phyloP scores from a whole-genome alignment of 768 basidiomycete species.

The Leccinum barrowsii region DNA sequence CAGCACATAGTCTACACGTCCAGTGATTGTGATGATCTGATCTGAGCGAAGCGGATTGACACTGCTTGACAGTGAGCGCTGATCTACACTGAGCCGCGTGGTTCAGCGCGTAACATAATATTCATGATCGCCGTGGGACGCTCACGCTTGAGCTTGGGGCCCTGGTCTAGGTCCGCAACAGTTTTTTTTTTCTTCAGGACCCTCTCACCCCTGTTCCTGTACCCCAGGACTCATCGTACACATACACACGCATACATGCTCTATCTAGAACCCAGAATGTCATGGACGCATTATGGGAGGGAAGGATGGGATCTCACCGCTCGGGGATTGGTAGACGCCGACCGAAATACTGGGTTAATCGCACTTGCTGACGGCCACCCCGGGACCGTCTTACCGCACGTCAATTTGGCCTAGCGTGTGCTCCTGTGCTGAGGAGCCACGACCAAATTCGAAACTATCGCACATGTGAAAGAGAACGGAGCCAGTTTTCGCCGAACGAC shows the following conservation, averaged over 20 bases:
- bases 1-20: background rate
- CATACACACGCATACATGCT: background rate
- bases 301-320: background rate
- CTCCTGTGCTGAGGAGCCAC: background rate
- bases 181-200: background rate
- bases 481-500: background rate
- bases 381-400: too few species aligned
- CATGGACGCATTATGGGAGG: background rate
- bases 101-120: background rate
- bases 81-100: conserved; percentile 11
- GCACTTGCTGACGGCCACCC: background rate
- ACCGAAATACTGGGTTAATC: background rate
- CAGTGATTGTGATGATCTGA: conserved; percentile 3
- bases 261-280: background rate
- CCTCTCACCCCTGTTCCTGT: background rate
- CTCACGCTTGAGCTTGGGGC: background rate
- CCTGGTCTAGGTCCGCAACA: background rate
- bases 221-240: background rate
- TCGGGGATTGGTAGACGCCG: background rate
- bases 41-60: background rate
- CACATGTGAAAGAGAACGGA: background rate
- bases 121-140: conserved; percentile 3
- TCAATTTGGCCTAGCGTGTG: background rate
- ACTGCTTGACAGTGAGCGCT: conserved; percentile 2
- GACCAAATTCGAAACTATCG: background rate